Evolutionary conservation across 2,329 filamentous ascomycete genomes (phyloP).

Genomic region (Salinomyces thailandicus): DNA sequence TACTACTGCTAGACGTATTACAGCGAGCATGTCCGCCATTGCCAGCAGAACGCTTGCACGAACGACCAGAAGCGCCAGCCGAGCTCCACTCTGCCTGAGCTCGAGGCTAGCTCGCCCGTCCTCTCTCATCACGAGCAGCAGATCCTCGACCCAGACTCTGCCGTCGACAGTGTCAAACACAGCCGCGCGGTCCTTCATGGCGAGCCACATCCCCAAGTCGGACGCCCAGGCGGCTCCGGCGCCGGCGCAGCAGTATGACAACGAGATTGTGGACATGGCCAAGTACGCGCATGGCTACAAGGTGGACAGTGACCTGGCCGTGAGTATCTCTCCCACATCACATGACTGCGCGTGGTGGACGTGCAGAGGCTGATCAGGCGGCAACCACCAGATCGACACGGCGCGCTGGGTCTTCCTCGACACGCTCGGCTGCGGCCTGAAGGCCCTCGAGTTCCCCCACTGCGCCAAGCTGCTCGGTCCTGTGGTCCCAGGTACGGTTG

Average conservation of each 20-base stretch:
- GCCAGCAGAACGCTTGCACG: slow-evolving; percentile 29
- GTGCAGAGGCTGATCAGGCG: background rate
- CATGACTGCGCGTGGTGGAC: too few species aligned
- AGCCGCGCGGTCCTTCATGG: slow-evolving; percentile 20
- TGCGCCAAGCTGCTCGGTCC: slow-evolving; percentile 92
- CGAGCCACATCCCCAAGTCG: slow-evolving; percentile 22
- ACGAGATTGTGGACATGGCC: slow-evolving; percentile 91
- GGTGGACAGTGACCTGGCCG: slow-evolving; percentile 83
- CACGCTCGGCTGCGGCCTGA: slow-evolving; percentile 90
- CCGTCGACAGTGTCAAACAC: slow-evolving; percentile 1
- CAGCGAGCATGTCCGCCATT: slow-evolving; percentile 23
- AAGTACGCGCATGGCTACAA: slow-evolving; percentile 87
- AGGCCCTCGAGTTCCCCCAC: slow-evolving; percentile 90
- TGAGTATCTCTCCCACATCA: too few species aligned
- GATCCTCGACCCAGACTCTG: slow-evolving; percentile 7
- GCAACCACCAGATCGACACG: slow-evolving; percentile 64
- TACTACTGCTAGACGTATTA: background rate
- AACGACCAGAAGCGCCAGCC: slow-evolving; percentile 20
- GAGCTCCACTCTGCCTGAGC: slow-evolving; percentile 20
- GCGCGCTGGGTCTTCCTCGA: slow-evolving; percentile 95
- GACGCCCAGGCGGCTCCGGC: slow-evolving; percentile 23
- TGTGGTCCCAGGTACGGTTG: slow-evolving; percentile 76
- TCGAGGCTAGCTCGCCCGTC: slow-evolving; percentile 10
- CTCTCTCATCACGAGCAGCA: too few species aligned
- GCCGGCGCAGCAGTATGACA: slow-evolving; percentile 52